Evolutionary conservation across 108 stramenopile species (phyloP), one percentile per base, ranked within the genome.

Genomic region (Pseudonitzschia delicatissima): DNA sequence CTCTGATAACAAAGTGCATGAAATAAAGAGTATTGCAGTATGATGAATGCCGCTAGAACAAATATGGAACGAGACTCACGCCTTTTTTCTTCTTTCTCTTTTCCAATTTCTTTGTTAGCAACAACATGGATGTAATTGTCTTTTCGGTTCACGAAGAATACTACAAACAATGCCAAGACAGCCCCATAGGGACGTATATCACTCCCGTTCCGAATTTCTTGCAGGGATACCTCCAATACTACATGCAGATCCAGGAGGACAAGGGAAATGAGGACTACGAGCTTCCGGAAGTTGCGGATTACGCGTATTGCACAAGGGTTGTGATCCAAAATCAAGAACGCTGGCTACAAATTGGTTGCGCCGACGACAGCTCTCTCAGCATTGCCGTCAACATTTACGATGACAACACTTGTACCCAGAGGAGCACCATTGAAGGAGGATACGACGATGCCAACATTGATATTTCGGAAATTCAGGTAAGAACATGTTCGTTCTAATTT

Each of bases 301-400:
- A 87, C 61, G 62, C 77, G 4, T 72, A 79, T 34, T 92, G 91
- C 49, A 85, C 82, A 29, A 57, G 73, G 37, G 51, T 49, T 13
- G 64, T 71, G 5, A 62, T 84, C 31, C 66, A 81, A 21, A 74
- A 74, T 6, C 55, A 61, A 23, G 72, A 77, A 52, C 78, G 76
- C 49, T 84, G 64, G 35, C 66, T 87, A 20, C 79, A 82, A 51
- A 59, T 83, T 27, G 86, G 86, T 40, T 87, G 86, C 44, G 20
- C 80, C 1, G 86, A 87, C 45, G 42, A 44, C 17, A 71, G 68
- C 28, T 65, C 75, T 25, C 55, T 69, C 37, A 48, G 45, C 15
- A 51, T 93, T 28, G 74, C 87, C 2, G 84, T 93, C 28, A 93
- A 93, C 68, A 81, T 89, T 32, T 93, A 88, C 67, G 57, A 65